Evolutionary conservation across 345 rosid species (phyloP), one percentile per base, ranked within the genome.

Genomic region (Eucalyptus leucophloia): DNA sequence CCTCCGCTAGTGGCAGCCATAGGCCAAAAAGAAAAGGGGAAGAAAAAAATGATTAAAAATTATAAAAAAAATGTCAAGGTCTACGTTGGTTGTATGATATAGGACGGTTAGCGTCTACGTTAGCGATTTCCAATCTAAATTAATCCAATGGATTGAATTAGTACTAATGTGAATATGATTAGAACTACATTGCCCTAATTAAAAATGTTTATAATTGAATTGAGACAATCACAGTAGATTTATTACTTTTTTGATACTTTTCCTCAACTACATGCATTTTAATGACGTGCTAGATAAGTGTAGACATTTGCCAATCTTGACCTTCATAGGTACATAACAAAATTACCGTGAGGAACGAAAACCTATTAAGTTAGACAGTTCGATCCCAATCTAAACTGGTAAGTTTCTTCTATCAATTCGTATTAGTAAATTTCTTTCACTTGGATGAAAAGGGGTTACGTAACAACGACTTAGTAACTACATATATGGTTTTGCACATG

Each of bases 51-150:
- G 10, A 56, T 24, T 24, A 24, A 24, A 56, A 56, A 56, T 56
- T 56, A 56, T 24, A 56, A 56, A 56, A 50, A 56, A 56, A 56
- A 56, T 54, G 12, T 23, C 28, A 8, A 56, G 12, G 62, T 23
- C 13, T 23, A 8, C 0, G 7, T 56, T 1, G 0, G 1, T 23
- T 1, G 7, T 56, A 26, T 56, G 0, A 24, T 23, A 56, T 24
- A 24, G 0, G 11, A 8, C 0, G 13, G 7, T 23, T 0, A 19
- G 0, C 2, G 0, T 56, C 7, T 0, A 56, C 0, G 14, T 9
- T 56, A 24, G 30, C 1, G 30, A 56, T 56, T 24, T 56, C 0
- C 2, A 9, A 23, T 26, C 3, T 56, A 56, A 56, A 56, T 56
- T 56, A 26, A 24, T 24, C 6, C 1, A 23, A 24, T 56, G 0